phyloP scores from a whole-genome alignment of 2,329 filamentous ascomycete species.

The Clonostachys sp. region DNA sequence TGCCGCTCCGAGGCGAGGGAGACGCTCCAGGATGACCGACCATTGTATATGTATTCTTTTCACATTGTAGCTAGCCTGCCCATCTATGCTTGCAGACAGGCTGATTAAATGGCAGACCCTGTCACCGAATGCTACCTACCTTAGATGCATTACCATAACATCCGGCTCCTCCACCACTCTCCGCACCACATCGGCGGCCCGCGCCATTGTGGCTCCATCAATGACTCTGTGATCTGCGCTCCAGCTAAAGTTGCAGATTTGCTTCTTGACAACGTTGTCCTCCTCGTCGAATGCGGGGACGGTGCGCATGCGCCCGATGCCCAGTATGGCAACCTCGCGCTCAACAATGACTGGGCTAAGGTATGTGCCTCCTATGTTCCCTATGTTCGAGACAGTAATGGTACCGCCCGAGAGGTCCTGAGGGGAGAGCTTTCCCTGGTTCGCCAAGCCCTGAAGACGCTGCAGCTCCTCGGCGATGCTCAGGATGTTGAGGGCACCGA shows the following conservation, averaged over 20 bases:
- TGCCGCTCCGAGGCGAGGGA: not conserved
- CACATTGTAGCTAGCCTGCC: not conserved
- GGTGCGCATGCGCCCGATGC: constrained; percentile 74
- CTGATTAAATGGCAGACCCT: too few relatives aligned
- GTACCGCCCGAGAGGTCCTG: constrained; percentile 81
- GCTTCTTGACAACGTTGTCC: constrained; percentile 63
- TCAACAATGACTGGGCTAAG: constrained; percentile 88
- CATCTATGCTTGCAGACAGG: not conserved
- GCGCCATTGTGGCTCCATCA: constrained; percentile 90
- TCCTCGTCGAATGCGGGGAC: constrained; percentile 72
- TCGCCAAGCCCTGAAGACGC: constrained; percentile 69
- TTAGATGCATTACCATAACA: constrained; percentile 77
- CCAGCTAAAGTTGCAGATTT: constrained; percentile 92
- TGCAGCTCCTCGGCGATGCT: constrained; percentile 73
- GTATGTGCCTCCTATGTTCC: constrained; percentile 89
- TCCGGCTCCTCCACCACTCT: constrained; percentile 79
- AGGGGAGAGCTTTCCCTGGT: constrained; percentile 67
- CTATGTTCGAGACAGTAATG: constrained; percentile 95
- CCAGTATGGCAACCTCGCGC: constrained; percentile 86
- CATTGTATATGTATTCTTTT: not conserved
- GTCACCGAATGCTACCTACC: constrained; percentile 36
- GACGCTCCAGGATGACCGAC: not conserved
- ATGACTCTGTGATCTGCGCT: constrained; percentile 92
- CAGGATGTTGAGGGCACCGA: constrained; percentile 70
- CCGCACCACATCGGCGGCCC: constrained; percentile 79